phyloP scores from a whole-genome alignment of 2,329 filamentous ascomycete genomes.

The Pseudogymnoascus sp. region DNA sequence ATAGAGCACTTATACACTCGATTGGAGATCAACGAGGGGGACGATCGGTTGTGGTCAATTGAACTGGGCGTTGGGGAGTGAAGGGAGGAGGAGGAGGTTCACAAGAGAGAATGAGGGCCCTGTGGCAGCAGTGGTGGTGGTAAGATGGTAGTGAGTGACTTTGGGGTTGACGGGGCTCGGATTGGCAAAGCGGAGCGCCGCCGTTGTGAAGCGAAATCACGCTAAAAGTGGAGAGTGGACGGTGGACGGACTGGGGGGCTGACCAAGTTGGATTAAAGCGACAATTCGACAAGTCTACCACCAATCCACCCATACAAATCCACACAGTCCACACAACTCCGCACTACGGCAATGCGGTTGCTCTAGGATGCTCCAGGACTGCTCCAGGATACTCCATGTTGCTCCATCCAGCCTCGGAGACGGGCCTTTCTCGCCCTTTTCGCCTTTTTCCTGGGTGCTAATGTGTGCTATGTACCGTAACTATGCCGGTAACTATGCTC shows the following conservation, averaged over 20 bases:
- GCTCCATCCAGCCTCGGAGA: constrained; percentile 5
- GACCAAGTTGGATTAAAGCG: constrained; percentile 8
- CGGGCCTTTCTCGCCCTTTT: constrained; percentile 4
- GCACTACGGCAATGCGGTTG: neutral
- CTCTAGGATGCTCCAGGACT: neutral
- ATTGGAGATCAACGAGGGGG: constrained; percentile 4
- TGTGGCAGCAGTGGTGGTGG: neutral
- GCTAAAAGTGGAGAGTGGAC: constrained; percentile 16
- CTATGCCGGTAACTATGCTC: neutral
- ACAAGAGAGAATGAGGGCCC: constrained; percentile 3
- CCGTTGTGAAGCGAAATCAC: constrained; percentile 7
- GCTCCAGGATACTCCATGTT: neutral
- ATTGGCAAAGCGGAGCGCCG: constrained; percentile 3
- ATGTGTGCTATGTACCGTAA: neutral
- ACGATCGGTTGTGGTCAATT: constrained; percentile 5
- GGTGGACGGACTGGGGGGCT: constrained; percentile 19
- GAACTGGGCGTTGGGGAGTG: neutral
- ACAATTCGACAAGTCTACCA: neutral
- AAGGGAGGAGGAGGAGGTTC: neutral
- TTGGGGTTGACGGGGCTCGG: constrained; percentile 3
- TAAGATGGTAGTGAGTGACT: neutral
- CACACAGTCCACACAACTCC: neutral
- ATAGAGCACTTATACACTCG: neutral
- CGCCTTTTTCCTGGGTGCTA: neutral
- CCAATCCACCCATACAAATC: neutral